A percentile compares a stretch with the other conserved stretches of the same genome.
phyloP scores from a whole-genome alignment of 2,329 filamentous ascomycete genomes.

The Monosporascus sp. region DNA sequence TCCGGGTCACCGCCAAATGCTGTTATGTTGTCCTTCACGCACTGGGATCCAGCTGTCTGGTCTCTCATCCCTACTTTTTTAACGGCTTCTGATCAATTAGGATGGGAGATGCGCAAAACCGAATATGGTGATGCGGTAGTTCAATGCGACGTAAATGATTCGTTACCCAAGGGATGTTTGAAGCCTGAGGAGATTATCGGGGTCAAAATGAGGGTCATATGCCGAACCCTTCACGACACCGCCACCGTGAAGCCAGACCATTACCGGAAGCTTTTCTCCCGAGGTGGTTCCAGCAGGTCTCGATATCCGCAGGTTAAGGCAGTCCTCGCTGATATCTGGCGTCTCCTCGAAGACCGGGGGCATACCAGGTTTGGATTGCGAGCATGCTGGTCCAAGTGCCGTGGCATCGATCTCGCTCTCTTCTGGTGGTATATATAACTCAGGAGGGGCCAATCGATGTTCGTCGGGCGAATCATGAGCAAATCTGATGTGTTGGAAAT shows the following conservation, averaged over 20 bases:
- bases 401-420: conserved; percentile 18
- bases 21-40: conserved; percentile 23
- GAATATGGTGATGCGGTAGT: conserved; percentile 26
- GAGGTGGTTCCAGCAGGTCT: conserved; percentile 14
- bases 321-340: conserved; percentile 21
- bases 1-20: conserved; percentile 22
- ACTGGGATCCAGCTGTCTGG: conserved; percentile 19
- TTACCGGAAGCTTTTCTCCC: conserved; percentile 18
- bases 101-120: conserved; percentile 21
- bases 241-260: conserved; percentile 19
- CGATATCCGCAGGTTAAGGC: conserved; percentile 19
- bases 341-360: conserved; percentile 21
- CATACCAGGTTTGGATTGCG: conserved; percentile 16
- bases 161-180: conserved; percentile 14
- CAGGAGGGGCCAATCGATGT: conserved; percentile 21
- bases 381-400: conserved; percentile 19
- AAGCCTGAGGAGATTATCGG: conserved; percentile 13
- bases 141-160: conserved; percentile 20
- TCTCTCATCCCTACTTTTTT: conserved; percentile 22
- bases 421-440: conserved; percentile 13
- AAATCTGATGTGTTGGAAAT: conserved; percentile 22
- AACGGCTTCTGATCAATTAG: conserved; percentile 22
- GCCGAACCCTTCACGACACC: conserved; percentile 21
- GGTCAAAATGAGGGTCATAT: conserved; percentile 20
- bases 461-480: conserved; percentile 19